Evolutionary conservation across 1,139 yeast genomes (phyloP).

Genomic region (Suzukiozyma palmioleophila): DNA sequence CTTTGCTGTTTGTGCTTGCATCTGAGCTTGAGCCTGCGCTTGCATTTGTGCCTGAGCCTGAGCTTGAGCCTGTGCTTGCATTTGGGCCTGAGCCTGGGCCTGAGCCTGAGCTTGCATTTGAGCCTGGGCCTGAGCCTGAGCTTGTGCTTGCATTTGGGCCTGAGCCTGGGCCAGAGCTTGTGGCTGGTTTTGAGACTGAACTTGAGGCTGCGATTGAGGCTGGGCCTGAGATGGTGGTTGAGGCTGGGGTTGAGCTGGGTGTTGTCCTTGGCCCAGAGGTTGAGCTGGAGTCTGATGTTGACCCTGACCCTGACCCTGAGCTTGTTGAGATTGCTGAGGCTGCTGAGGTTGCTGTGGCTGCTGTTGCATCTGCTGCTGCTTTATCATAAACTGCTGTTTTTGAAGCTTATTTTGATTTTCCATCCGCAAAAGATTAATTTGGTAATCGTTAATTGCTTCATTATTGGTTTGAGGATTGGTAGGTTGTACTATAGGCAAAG

Average conservation of each 20-base stretch:
- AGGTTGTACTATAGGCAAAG: conserved; percentile 1
- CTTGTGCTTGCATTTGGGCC: conserved; percentile 2
- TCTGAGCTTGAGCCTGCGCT: conserved; percentile 10
- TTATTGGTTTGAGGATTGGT: conserved; percentile 7
- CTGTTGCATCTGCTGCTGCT: conserved; percentile 18
- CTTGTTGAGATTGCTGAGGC: conserved; percentile 6
- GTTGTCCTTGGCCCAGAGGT: conserved; percentile 6
- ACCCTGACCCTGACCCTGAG: conserved; percentile 9
- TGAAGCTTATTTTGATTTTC: conserved; percentile 25
- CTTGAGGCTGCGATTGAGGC: conserved; percentile 11
- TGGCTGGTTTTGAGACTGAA: conserved; percentile 6
- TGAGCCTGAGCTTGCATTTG: conserved; percentile 2
- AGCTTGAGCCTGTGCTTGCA: conserved; percentile 5
- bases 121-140: conserved; percentile 5
- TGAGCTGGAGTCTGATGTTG: conserved; percentile 8
- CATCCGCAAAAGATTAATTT: conserved; percentile 21
- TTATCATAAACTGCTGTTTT: conserved; percentile 20
- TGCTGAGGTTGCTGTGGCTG: conserved; percentile 9
- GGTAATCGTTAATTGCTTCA: conserved; percentile 22
- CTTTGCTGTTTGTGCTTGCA: conserved; percentile 12
- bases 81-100: not conserved
- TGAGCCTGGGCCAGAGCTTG: conserved; percentile 4
- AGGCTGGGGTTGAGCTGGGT: conserved; percentile 2
- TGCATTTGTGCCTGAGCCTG: conserved; percentile 6
- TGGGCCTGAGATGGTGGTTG: conserved; percentile 9